Evolutionary conservation across 2,329 filamentous ascomycete species (phyloP).

Genomic region (Colletotrichum limetticola): DNA sequence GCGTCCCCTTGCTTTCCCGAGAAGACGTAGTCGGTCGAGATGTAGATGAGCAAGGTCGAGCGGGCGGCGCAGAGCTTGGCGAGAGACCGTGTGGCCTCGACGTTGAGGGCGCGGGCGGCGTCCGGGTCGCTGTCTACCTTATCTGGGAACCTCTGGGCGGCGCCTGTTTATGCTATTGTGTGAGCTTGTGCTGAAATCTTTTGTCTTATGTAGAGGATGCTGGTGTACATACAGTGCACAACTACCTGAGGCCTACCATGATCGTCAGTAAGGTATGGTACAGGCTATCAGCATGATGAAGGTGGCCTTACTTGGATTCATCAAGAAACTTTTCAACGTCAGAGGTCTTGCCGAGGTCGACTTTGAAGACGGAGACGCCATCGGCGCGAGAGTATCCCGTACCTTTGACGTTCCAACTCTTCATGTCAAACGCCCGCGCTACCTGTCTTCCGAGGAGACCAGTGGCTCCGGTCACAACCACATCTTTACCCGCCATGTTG

Average conservation of each 20-base stretch:
- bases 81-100: constrained; percentile 74
- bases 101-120: constrained; percentile 78
- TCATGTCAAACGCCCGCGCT: constrained; percentile 73
- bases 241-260: constrained; percentile 75
- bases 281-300: neutral
- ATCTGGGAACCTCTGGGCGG: constrained; percentile 89
- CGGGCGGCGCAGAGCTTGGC: constrained; percentile 73
- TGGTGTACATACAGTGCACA: constrained; percentile 75
- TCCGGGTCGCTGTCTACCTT: constrained; percentile 84
- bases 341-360: constrained; percentile 59
- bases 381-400: constrained; percentile 80
- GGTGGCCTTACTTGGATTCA: constrained; percentile 60
- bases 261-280: neutral
- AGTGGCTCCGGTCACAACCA: constrained; percentile 84
- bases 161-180: constrained; percentile 61
- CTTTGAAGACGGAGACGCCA: constrained; percentile 73
- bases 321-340: constrained; percentile 64
- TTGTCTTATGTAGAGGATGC: neutral
- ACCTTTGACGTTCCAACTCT: constrained; percentile 76
- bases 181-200: neutral
- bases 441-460: constrained; percentile 87
- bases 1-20: constrained; percentile 80
- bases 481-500: constrained; percentile 59
- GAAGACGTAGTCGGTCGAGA: constrained; percentile 87
- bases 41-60: constrained; percentile 76